Evolutionary conservation across 306 rosid genomes (phyloP).

Genomic region (Luffa aegyptiaca): DNA sequence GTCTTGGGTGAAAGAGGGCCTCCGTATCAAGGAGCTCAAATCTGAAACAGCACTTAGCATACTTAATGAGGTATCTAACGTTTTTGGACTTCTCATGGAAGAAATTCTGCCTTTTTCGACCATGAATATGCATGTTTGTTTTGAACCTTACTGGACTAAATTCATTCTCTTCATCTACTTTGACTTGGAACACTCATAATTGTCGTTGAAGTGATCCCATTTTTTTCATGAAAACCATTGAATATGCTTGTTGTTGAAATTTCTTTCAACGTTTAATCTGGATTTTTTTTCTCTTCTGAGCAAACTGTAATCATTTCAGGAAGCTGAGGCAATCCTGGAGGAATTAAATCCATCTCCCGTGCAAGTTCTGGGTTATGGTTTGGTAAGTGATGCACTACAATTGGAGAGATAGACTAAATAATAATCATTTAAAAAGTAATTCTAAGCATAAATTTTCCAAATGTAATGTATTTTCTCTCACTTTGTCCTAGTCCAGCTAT

Average conservation of each 20-base stretch:
- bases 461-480: not conserved
- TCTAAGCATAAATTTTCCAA: not conserved
- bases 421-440: not conserved
- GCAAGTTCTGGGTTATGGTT: conserved; percentile 59
- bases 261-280: not conserved
- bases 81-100: not conserved
- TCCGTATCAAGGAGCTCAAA: conserved; percentile 84
- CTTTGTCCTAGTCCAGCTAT: not conserved
- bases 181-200: not conserved
- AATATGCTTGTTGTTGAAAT: not conserved
- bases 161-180: not conserved
- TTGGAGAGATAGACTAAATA: not conserved
- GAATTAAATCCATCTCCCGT: conserved; percentile 53
- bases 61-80: conserved; percentile 61
- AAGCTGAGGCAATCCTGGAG: conserved; percentile 92
- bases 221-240: not conserved
- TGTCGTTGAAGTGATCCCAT: not conserved
- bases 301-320: conserved; percentile 43
- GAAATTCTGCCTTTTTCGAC: not conserved
- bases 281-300: not conserved
- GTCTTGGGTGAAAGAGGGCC: conserved; percentile 75
- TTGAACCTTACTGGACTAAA: not conserved
- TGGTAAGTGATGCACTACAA: conserved; percentile 26
- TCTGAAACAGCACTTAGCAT: conserved; percentile 68
- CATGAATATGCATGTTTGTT: not conserved